A percentile compares a stretch with the other conserved stretches of the same genome.
Conservation (phyloP, 331 rosid genomes). For the Malus hybrid region DNA sequence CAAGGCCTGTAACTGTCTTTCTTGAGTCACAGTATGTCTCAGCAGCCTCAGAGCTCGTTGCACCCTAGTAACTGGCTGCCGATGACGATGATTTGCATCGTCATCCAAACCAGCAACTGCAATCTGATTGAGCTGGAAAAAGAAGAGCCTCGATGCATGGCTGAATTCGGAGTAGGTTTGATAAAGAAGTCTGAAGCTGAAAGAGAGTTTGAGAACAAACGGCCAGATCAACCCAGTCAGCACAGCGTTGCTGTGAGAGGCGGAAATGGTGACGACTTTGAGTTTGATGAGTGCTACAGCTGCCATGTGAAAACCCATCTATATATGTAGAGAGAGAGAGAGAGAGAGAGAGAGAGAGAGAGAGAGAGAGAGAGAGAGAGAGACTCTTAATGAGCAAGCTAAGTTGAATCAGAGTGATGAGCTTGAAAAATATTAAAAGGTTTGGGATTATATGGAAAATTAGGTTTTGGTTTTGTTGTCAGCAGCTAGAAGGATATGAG, state of each 20-base stretch:
- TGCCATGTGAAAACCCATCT: slow-evolving; percentile 32
- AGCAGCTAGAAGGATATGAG: no score
- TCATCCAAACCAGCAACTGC: slow-evolving; percentile 7
- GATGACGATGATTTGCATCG: background rate
- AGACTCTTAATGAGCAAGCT: no score
- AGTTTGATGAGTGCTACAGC: slow-evolving; percentile 25
- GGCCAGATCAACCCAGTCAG: slow-evolving; percentile 23
- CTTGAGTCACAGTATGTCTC: background rate
- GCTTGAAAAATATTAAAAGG: no score
- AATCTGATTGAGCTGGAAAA: slow-evolving; percentile 42
- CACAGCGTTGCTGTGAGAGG: slow-evolving; percentile 14
- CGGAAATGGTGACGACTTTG: background rate
- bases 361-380: no score
- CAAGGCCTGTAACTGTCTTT: background rate
- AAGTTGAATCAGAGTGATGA: no score
- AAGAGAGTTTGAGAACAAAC: slow-evolving; percentile 25
- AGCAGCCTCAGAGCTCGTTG: background rate
- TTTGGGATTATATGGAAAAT: no score
- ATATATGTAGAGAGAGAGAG: no score
- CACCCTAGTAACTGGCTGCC: background rate
- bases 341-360: no score
- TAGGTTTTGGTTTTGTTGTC: no score
- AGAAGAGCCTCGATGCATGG: slow-evolving; percentile 33
- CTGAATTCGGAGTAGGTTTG: slow-evolving; percentile 15
- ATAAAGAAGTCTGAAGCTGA: slow-evolving; percentile 18